A percentile compares a stretch with the other conserved stretches of the same genome.
These are phyloP conservation scores for Phoma sp. DNA, from an alignment of 2,329 filamentous ascomycete species.

Conservation along the genomic window DNA sequence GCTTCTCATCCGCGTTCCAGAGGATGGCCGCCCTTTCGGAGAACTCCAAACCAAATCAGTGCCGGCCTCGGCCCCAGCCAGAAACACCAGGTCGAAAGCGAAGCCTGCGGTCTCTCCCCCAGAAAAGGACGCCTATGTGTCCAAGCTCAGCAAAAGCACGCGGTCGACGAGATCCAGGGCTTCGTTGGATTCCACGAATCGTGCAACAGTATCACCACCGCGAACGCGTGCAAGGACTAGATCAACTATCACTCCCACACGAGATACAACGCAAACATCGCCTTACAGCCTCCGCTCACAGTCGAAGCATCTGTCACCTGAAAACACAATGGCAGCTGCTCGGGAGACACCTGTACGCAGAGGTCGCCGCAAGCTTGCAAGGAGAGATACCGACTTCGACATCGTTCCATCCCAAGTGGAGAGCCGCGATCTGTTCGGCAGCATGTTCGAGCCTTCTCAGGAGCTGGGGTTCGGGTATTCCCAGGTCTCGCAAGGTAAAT, in stretches of 20 bases:
- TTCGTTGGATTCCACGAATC: constrained; percentile 23
- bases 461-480: constrained; percentile 26
- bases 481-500: constrained; percentile 30
- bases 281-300: constrained; percentile 39
- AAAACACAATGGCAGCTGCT: constrained; percentile 6
- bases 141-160: constrained; percentile 14
- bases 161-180: constrained; percentile 24
- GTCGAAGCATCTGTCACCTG: constrained; percentile 34
- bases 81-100: constrained; percentile 42
- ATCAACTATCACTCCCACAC: constrained; percentile 29
- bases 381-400: constrained; percentile 21
- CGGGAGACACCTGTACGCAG: constrained; percentile 1
- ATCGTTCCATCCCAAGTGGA: constrained; percentile 16
- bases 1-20: constrained; percentile 25
- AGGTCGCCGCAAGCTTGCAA: constrained; percentile 23
- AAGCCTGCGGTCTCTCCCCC: constrained; percentile 32
- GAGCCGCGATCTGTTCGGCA: constrained; percentile 1
- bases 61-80: constrained; percentile 34
- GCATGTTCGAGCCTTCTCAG: constrained; percentile 32
- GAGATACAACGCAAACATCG: constrained; percentile 26
- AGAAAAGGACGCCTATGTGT: constrained; percentile 21
- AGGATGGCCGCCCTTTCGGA: constrained; percentile 30
- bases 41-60: constrained; percentile 28
- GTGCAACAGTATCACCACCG: constrained; percentile 26
- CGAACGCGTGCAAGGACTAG: constrained; percentile 16